Base-by-base conservation (phyloP, 768 basidiomycete species). In the Pulveroboletus sp. region DNA sequence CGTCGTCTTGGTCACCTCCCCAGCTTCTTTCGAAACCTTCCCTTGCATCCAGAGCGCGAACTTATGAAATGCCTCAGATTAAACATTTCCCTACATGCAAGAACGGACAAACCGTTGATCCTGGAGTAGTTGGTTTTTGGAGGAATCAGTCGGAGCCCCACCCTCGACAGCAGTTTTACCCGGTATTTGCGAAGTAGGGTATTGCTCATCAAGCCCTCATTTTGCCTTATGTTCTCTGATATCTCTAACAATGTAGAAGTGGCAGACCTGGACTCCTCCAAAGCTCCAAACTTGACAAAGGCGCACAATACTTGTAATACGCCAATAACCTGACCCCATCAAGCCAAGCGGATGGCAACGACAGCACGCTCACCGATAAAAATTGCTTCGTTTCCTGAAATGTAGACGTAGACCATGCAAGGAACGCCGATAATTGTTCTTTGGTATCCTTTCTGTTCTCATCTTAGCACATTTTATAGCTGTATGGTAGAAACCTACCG, bases 221-320 rank as follows among this genome's bases (percentile, higher is more conserved):
- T 74, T 13, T 67, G 60, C 31, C 76, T 71, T 23, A 89, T 69
- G 9, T 60, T 52, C 16, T 68, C 57, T 4, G 72, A 68, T 20
- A 89, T 64, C 4, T 71, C 63, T 13, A 83, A 65, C 6, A 91
- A 64, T 0, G 63, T 60, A 14, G 70, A 54, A 10, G 73, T 64
- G 49, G 78, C 70, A 3, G 66, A 62, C 20, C 76, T 69, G 17
- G 86, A 66, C 51, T 77, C 75, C 20, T 79, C 75, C 2, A 74
- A 69, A 14, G 86, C 75, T 1, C 80, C 82, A 13, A 78, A 78
- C 60, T 89, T 88, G 33, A 76, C 68, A 10, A 89, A 75, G 59
- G 90, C 84, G 52, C 84, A 87, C 3, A 90, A 57, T 9, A 85
- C 80, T 59, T 84, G 81, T 40, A 92, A 68, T 32, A 80, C 57